Percentiles rank a stretch among this genome's conserved stretches.
phyloP scores from a whole-genome alignment of 306 rosid species.

The Dryas octopetala region DNA sequence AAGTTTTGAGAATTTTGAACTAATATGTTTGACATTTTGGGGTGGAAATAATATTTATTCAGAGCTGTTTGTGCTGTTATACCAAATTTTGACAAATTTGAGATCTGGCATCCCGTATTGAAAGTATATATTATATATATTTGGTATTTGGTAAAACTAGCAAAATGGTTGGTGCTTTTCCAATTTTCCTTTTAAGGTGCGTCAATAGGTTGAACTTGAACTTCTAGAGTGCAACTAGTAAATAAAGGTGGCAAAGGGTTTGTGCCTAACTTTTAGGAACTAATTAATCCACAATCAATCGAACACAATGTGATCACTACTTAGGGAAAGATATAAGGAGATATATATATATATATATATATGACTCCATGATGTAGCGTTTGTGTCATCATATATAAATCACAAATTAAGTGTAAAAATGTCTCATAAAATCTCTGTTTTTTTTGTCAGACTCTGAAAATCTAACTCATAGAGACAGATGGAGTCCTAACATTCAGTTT shows the following conservation, averaged over 20 bases:
- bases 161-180: neutral
- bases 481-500: neutral
- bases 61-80: conserved; percentile 6
- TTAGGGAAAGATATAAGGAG: too few relatives aligned
- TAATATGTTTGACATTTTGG: conserved; percentile 10
- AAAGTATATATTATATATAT: too few relatives aligned
- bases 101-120: neutral
- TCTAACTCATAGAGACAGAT: neutral
- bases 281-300: neutral
- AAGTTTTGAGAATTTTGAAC: conserved; percentile 2
- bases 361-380: neutral
- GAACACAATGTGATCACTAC: neutral
- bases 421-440: neutral
- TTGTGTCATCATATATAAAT: neutral
- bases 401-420: neutral
- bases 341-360: too few relatives aligned
- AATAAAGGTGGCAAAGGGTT: conserved; percentile 1
- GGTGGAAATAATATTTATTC: neutral
- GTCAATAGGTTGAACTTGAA: neutral
- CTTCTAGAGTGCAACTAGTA: neutral
- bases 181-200: neutral
- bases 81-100: conserved; percentile 11
- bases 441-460: neutral
- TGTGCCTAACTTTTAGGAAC: neutral
- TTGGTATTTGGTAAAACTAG: neutral